Conservation (phyloP, 345 rosid genomes). For the Raphanus raphanistrum region DNA sequence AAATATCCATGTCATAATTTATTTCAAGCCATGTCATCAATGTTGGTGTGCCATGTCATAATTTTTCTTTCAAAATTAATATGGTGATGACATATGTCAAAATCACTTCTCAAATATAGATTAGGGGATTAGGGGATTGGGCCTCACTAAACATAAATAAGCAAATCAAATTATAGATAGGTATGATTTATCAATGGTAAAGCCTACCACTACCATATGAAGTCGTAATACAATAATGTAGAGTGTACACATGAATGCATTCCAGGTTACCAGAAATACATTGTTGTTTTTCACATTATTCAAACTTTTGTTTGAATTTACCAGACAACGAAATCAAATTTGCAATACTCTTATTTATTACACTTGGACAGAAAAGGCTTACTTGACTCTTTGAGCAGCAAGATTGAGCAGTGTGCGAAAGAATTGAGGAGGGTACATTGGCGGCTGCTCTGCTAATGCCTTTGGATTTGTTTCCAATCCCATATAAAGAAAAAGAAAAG, state of each 20-base stretch:
- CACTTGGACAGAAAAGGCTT: not conserved
- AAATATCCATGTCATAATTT: no score
- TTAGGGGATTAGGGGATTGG: no score
- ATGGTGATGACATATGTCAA: no score
- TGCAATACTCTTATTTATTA: not conserved
- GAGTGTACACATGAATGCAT: not conserved
- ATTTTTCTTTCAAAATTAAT: no score
- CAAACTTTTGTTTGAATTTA: not conserved
- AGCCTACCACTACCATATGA: not conserved
- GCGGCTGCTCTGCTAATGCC: conserved; percentile 85
- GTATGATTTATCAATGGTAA: not conserved
- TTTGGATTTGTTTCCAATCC: conserved; percentile 33
- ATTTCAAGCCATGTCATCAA: no score
- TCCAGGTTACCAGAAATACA: not conserved
- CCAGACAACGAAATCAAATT: not conserved
- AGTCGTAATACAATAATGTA: not conserved
- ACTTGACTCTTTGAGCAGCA: conserved; percentile 51
- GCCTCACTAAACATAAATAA: not conserved
- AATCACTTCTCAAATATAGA: no score
- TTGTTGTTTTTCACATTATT: not conserved
- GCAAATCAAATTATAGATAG: not conserved
- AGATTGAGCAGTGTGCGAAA: conserved; percentile 77
- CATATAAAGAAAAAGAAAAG: not conserved
- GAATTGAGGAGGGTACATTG: conserved; percentile 71
- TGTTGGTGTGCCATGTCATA: no score